Evolutionary conservation across 2,329 filamentous ascomycete genomes (phyloP), one percentile per base, ranked within the genome.

Genomic region (Colletotrichum sp.): DNA sequence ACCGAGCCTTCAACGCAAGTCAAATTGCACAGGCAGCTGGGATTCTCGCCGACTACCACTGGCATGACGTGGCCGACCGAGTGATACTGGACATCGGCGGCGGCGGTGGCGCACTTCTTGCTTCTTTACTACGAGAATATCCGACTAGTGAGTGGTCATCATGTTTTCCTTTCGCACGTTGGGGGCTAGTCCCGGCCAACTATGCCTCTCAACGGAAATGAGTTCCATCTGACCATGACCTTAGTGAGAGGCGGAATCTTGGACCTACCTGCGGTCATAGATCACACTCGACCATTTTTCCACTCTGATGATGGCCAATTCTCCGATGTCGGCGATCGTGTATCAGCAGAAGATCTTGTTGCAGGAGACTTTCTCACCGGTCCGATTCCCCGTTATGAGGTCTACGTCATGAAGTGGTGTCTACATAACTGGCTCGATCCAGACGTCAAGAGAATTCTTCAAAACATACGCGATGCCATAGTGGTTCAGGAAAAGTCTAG

Each of bases 391-490:
- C 13, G 73, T 0, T 83, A 60, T 30, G 79, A 82, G 15, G 77
- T 80, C 1, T 83, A 83, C 73, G 79, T 78, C 4, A 82, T 83
- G 79, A 87, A 87, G 68, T 87, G 86, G 86, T 82, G 80, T 64
- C 80, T 87, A 15, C 86, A 87, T 67, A 81, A 87, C 76, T 87
- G 86, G 86, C 75, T 78, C 2, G 85, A 87, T 69, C 77, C 78
- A 1, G 74, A 85, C 5, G 81, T 80, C 4, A 30, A 78, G 4
- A 72, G 21, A 13, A 84, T 87, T 63, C 78, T 80, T 1, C 43
- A 16, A 6, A 81, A 78, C n/a, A 79, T 82, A 38, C 82, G 84
- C 4, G 76, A 75, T 13, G 80, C 82, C 9, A 84, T 87, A 21
- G 76, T 78, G 3, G 48, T 34, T 5, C 75, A 77, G 1, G 76